phyloP scores from a whole-genome alignment of 2,329 filamentous ascomycete species.

The Epichloe amarillans region DNA sequence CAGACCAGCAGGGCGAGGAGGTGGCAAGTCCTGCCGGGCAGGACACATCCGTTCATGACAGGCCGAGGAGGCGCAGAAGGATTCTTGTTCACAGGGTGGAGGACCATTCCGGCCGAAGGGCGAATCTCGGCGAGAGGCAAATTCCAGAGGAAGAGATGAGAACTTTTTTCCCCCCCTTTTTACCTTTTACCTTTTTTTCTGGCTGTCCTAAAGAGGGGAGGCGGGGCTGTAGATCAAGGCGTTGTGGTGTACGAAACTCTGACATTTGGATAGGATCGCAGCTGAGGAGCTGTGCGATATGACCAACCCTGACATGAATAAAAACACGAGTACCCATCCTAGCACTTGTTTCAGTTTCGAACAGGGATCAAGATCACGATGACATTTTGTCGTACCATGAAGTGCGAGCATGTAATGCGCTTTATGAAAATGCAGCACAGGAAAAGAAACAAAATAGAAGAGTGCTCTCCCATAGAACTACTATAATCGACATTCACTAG shows the following conservation, averaged over 20 bases:
- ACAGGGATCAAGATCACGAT: neutral
- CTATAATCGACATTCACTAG: neutral
- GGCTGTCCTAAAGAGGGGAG: neutral
- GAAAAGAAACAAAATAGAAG: no score
- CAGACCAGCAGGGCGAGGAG: conserved; percentile 66
- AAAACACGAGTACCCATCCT: no score
- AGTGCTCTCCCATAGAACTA: neutral
- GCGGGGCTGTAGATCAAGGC: neutral
- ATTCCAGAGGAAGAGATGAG: conserved; percentile 49
- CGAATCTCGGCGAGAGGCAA: conserved; percentile 73
- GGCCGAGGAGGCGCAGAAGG: conserved; percentile 77
- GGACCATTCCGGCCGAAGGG: conserved; percentile 66
- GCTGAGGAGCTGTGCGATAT: neutral
- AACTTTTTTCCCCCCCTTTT: neutral
- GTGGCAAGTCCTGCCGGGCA: conserved; percentile 84
- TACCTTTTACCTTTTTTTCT: no score
- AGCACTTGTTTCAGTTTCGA: no score
- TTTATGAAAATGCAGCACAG: no score
- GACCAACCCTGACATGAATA: neutral
- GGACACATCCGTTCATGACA: conserved; percentile 93
- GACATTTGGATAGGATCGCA: neutral
- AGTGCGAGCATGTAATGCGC: no score
- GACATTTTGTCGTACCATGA: neutral
- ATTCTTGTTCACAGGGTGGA: conserved; percentile 74
- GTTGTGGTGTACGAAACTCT: neutral